Evolutionary conservation across 768 basidiomycete genomes (phyloP).

Genomic region (Mycena venus): DNA sequence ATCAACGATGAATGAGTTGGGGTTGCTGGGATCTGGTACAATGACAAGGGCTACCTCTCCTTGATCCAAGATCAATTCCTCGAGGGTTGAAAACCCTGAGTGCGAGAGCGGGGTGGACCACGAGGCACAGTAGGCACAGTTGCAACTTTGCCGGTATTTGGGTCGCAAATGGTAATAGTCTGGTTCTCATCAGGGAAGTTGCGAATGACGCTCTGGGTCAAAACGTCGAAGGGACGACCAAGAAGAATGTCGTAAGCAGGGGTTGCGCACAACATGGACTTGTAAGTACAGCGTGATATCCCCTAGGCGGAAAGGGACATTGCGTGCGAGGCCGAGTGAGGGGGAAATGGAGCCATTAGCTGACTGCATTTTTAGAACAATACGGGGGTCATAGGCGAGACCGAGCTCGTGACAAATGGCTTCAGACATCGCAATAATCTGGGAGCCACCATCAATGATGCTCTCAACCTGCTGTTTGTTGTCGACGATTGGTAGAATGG

Average conservation of each 20-base stretch:
- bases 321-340: no score
- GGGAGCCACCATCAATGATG: constrained; percentile 36
- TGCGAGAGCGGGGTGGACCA: background rate
- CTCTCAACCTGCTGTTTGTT: constrained; percentile 1
- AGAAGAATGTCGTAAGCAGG: constrained; percentile 23
- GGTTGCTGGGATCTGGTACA: no score
- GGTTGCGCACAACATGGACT: constrained; percentile 7
- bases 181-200: background rate
- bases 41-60: no score
- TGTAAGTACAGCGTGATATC: background rate
- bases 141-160: background rate
- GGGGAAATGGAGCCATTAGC: background rate
- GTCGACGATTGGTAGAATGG: background rate
- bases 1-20: no score
- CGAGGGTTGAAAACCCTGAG: constrained; percentile 6
- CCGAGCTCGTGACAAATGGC: constrained; percentile 19
- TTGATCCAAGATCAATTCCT: no score
- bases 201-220: background rate
- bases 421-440: no score
- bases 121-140: no score
- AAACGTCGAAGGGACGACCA: constrained; percentile 17
- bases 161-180: background rate
- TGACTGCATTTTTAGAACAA: background rate
- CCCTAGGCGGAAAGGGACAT: constrained; percentile 6
- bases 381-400: background rate